These are phyloP conservation scores for barley (Hordeum vulgare) DNA, from an alignment of 176 grass and related monocot species.

Conservation along the genomic window MorexV3_pseudomolecules_assembly NC_058520.1:532222350-532222849, in stretches of 20 bases:
- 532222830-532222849: slow-evolving; percentile 74
- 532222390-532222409: slow-evolving; percentile 50
- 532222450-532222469: slow-evolving; percentile 56
- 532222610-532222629: slow-evolving; percentile 65
- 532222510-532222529: slow-evolving; percentile 69
- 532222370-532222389: slow-evolving; percentile 73
- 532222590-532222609: slow-evolving; percentile 42
- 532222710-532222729: slow-evolving; percentile 74
- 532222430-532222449: slow-evolving; percentile 69
- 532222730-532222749: slow-evolving; percentile 71
- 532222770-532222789: slow-evolving; percentile 63
- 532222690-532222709: slow-evolving; percentile 55
- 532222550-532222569: slow-evolving; percentile 70
- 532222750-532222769: slow-evolving; percentile 50
- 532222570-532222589: slow-evolving; percentile 64
- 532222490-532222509: slow-evolving; percentile 86
- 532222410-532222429: slow-evolving; percentile 85
- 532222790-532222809: slow-evolving; percentile 45
- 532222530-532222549: slow-evolving; percentile 68
- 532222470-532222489: slow-evolving; percentile 76
- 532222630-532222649: slow-evolving; percentile 80
- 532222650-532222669: slow-evolving; percentile 58
- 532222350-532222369: slow-evolving; percentile 96
- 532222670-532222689: slow-evolving; percentile 76
- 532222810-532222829: slow-evolving; percentile 65